Base-by-base conservation (phyloP, 208 protist genomes). In the Herpetomonas muscarum region DNA sequence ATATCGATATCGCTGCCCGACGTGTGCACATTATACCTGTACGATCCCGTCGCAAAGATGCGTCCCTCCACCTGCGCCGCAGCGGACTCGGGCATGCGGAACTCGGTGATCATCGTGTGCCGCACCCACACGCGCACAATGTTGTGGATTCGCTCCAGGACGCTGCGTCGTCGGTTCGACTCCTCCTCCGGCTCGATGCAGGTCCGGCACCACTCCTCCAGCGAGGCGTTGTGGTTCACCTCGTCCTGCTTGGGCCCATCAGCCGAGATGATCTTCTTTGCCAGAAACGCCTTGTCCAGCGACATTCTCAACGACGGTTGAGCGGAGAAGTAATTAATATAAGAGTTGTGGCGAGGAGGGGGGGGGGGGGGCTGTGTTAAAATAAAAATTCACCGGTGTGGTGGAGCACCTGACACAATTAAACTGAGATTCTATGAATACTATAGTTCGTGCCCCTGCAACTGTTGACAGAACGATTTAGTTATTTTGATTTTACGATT, bases 41-140 rank as follows among this genome's bases (percentile, higher is more conserved):
- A 99, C 3, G 97, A 99, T 13, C 98, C 98, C 31, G 97, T 99
- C 13, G 97, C 97, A 57, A 98, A 98, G 63, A 99, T 96, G 31
- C 94, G 88, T 24, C 89, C 94, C 46, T 94, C 91, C 15, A 95
- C 80, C 61, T 96, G 77, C 24, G 46, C 26, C 1, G 94, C 90
- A 3, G 87, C 81, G 22, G 92, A 74, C 58, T 93, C 86, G 4
- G 82, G 80, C 64, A 97, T 89, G 64, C 87, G 82, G 59, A 97
- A 86, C 71, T 95, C 87, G 0, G 81, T 88, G 47, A 96, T 92
- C 81, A 90, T 89, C 0, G 78, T 90, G 28, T 85, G 72, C 10
- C 79, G 79, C 51, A 97, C 90, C 86, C 89, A 97, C 31, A 76
- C 69, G 1, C 85, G 83, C 46, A 94, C 79, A 58, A 93, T 76